phyloP scores from a whole-genome alignment of 1,139 yeast species.

The Pichia sp. region DNA sequence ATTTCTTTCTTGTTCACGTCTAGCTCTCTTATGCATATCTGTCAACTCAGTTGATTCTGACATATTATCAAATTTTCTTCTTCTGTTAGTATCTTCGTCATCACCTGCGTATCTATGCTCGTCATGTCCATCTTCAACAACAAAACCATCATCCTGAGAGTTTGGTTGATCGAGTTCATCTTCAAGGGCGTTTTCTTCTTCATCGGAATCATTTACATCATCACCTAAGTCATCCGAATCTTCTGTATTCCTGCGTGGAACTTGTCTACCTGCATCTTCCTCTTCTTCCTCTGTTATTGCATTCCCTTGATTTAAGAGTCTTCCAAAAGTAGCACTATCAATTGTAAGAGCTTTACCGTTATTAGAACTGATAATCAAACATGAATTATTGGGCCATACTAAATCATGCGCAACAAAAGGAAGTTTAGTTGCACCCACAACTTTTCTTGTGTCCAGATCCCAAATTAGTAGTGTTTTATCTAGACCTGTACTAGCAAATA shows the following conservation, averaged over 20 bases:
- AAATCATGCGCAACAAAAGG: constrained; percentile 9
- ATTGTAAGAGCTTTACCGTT: constrained; percentile 12
- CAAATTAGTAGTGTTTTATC: constrained; percentile 50
- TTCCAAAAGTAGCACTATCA: constrained; percentile 11
- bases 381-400: constrained; percentile 12
- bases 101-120: constrained; percentile 38
- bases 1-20: constrained; percentile 4
- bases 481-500: constrained; percentile 47
- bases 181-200: constrained; percentile 28
- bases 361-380: constrained; percentile 12
- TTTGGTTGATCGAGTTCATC: constrained; percentile 11
- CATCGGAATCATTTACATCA: constrained; percentile 13
- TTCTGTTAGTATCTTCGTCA: constrained; percentile 20
- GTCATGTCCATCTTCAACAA: constrained; percentile 39
- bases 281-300: constrained; percentile 16
- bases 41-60: constrained; percentile 20
- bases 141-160: constrained; percentile 18
- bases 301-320: constrained; percentile 1
- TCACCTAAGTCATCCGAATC: constrained; percentile 15
- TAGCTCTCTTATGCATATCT: constrained; percentile 17
- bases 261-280: constrained; percentile 18
- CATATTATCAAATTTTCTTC: constrained; percentile 9
- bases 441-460: constrained; percentile 34
- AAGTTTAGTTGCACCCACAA: constrained; percentile 15
- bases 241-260: too few relatives aligned